Conservation (phyloP, 2,329 filamentous ascomycete species). For the Colletotrichum destructivum region DNA sequence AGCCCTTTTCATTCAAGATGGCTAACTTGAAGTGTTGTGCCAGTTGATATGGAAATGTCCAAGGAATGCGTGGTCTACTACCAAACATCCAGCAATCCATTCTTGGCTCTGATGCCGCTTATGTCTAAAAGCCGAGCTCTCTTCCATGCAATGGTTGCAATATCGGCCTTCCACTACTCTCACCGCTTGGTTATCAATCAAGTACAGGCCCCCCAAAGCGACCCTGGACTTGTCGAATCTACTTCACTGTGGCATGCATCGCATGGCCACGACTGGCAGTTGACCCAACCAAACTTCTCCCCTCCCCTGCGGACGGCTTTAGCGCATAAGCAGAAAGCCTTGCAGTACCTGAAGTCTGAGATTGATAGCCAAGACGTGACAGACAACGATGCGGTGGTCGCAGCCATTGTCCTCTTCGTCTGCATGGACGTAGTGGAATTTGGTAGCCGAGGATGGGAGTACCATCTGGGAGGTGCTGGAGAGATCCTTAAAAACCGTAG, state of each 20-base stretch:
- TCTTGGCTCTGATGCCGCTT: constrained; percentile 34
- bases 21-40: constrained; percentile 1
- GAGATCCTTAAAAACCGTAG: constrained; percentile 18
- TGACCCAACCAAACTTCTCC: constrained; percentile 5
- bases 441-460: constrained; percentile 35
- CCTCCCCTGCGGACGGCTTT: constrained; percentile 24
- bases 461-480: constrained; percentile 30
- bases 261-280: constrained; percentile 18
- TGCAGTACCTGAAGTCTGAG: constrained; percentile 17
- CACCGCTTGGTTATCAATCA: constrained; percentile 31
- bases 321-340: constrained; percentile 28
- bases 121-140: constrained; percentile 26
- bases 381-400: constrained; percentile 31
- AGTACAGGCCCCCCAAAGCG: background rate
- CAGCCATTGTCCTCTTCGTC: constrained; percentile 33
- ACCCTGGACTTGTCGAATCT: background rate
- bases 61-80: constrained; percentile 37
- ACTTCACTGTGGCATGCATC: constrained; percentile 8
- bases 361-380: background rate
- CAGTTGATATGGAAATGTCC: constrained; percentile 35
- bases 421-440: constrained; percentile 38
- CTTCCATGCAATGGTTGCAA: constrained; percentile 27
- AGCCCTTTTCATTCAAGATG: background rate
- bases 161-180: constrained; percentile 36
- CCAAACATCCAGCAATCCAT: constrained; percentile 33